Evolutionary conservation across 129 eudicot species (phyloP).

Genomic region (Lactuca saligna): DNA sequence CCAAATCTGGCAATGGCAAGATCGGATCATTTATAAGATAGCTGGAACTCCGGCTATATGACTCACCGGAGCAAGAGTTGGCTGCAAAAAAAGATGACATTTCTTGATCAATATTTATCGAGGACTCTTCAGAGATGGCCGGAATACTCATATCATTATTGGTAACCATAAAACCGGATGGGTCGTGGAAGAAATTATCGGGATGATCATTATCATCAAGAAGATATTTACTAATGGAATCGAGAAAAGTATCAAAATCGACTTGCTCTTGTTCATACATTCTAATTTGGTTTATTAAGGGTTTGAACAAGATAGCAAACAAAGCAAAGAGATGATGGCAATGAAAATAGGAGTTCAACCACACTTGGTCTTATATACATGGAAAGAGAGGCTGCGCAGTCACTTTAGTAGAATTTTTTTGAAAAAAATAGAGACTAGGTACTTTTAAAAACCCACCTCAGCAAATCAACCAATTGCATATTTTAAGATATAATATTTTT

Average conservation of each 20-base stretch:
- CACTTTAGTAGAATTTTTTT: too few species aligned
- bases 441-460: neutral
- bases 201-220: conserved; percentile 13
- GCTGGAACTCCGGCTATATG: neutral
- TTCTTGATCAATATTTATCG: neutral
- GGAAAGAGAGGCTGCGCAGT: too few species aligned
- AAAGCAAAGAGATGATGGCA: neutral
- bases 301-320: neutral
- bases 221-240: conserved; percentile 9
- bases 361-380: too few species aligned
- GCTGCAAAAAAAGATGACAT: neutral
- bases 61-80: neutral
- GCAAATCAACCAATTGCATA: too few species aligned
- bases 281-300: neutral
- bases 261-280: neutral
- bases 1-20: neutral
- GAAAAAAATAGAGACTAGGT: neutral
- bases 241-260: conserved; percentile 2
- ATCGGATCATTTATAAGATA: neutral
- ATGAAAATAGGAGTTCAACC: too few species aligned
- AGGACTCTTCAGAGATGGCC: neutral
- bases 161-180: neutral
- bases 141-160: neutral
- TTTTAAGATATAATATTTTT: too few species aligned
- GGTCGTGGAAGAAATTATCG: neutral